Base-by-base conservation (phyloP, 768 basidiomycete genomes). In the Polyporus arcularius region DNA sequence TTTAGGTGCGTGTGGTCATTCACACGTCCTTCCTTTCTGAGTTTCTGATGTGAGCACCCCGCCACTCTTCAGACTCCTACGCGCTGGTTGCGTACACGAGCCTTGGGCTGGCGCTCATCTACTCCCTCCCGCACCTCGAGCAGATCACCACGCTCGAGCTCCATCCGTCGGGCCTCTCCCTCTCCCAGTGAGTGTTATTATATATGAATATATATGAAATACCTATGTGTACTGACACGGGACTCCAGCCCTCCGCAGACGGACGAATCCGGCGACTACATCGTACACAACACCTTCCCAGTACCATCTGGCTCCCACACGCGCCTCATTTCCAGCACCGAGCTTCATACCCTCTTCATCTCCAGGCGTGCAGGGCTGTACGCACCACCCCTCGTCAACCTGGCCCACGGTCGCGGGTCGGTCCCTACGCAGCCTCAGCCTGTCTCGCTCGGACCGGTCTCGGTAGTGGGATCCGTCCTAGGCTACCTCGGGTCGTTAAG, bases 111-210 rank as follows among this genome's bases (percentile, higher is more conserved):
- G 79, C 72, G 2, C 72, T 85, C 6, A 75, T 84, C 4, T 89
- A 88, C 72, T 85, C 89, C 3, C 74, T 90, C 31, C 89, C 89
- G 30, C 74, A 78, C 65, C 77, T 90, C 40, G 85, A 89, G 68
- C 73, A 76, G 46, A 64, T 89, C 26, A 78, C 84, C 62, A 82
- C 80, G 1, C 40, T 70, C 28, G 65, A 67, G 52, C 58, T 73
- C 5, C 59, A 61, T 3, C 58, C 65, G n/a, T 46, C 57, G 4
- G 57, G 53, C 3, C 65, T 69, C 2, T 41, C 63, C 31, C 65
- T 69, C 1, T 41, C 63, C 31, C 63, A 65, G 72, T 73, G 57
- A 47, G 67, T 48, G 0, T 16, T 28, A 28, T 35, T 32, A 21
- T 21, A 28, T 9, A 12, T 15, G 14, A 15, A 21, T 32, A 21